phyloP scores from a whole-genome alignment of 2,329 filamentous ascomycete species.

The Calonectria naviculata region DNA sequence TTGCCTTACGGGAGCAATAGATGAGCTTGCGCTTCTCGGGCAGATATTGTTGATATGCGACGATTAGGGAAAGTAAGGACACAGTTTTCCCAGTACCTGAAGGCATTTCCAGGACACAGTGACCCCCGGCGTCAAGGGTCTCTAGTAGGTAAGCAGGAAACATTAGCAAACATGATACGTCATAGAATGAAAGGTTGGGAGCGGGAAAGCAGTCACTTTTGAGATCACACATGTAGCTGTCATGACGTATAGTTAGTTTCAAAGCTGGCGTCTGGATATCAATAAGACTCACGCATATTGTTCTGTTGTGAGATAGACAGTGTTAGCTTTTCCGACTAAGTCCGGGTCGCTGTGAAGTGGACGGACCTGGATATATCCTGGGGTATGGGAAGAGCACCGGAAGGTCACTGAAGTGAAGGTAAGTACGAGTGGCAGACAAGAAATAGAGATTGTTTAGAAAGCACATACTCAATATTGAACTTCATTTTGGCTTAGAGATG shows the following conservation, averaged over 20 bases:
- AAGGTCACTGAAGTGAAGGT: constrained; percentile 58
- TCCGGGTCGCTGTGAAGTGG: background rate
- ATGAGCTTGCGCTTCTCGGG: constrained; percentile 96
- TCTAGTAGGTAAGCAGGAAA: constrained; percentile 45
- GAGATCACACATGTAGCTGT: constrained; percentile 67
- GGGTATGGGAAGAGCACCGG: constrained; percentile 69
- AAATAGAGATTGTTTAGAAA: background rate
- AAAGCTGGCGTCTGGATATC: background rate
- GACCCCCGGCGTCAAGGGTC: constrained; percentile 92
- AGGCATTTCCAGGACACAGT: constrained; percentile 98
- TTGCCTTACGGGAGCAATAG: constrained; percentile 84
- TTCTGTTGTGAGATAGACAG: constrained; percentile 46
- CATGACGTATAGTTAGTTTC: constrained; percentile 6
- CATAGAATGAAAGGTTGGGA: background rate
- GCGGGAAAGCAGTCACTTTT: constrained; percentile 56
- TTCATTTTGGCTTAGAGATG: constrained; percentile 53
- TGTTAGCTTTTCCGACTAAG: constrained; percentile 22
- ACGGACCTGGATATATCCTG: constrained; percentile 66
- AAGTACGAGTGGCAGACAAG: constrained; percentile 22
- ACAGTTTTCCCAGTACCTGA: constrained; percentile 98
- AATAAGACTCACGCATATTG: constrained; percentile 62
- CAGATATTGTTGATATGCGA: constrained; percentile 95
- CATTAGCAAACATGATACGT: constrained; percentile 4
- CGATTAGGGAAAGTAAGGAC: constrained; percentile 91
- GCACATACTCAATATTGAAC: constrained; percentile 62